Conservation (phyloP, 2,329 filamentous ascomycete genomes). For the Hypocreales sp. region DNA sequence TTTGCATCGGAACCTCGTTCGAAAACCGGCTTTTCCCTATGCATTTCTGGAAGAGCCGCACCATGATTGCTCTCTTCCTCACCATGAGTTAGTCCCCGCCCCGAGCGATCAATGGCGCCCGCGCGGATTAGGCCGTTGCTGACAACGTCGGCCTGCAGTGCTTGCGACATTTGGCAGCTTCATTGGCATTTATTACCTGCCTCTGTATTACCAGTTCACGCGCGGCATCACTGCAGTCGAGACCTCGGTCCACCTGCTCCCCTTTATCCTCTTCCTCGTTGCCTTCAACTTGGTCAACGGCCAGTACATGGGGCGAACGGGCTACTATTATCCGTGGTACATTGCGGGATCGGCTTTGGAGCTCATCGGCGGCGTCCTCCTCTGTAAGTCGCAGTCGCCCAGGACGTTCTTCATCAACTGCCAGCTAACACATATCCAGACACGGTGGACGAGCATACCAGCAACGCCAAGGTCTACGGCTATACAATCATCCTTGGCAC, state of each 20-base stretch:
- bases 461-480: constrained; percentile 13
- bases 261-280: background rate
- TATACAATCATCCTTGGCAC: constrained; percentile 21
- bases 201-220: background rate
- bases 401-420: no score
- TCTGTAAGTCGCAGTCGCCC: background rate
- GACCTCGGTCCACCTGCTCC: background rate
- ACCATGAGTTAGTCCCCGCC: background rate
- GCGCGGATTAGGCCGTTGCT: no score
- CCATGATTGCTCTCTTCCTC: constrained; percentile 23
- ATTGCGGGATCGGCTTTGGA: background rate
- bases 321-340: background rate
- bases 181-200: background rate
- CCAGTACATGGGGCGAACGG: background rate
- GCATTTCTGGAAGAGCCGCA: constrained; percentile 22
- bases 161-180: background rate
- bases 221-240: background rate
- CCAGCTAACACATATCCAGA: constrained; percentile 1
- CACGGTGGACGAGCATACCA: constrained; percentile 2
- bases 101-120: no score
- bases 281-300: background rate
- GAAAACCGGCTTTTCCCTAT: constrained; percentile 27
- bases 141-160: no score
- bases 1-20: constrained; percentile 5
- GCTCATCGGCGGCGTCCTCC: background rate